phyloP scores from a whole-genome alignment of 2,329 filamentous ascomycete species.

The Rhytidhysteron rufulum region DNA sequence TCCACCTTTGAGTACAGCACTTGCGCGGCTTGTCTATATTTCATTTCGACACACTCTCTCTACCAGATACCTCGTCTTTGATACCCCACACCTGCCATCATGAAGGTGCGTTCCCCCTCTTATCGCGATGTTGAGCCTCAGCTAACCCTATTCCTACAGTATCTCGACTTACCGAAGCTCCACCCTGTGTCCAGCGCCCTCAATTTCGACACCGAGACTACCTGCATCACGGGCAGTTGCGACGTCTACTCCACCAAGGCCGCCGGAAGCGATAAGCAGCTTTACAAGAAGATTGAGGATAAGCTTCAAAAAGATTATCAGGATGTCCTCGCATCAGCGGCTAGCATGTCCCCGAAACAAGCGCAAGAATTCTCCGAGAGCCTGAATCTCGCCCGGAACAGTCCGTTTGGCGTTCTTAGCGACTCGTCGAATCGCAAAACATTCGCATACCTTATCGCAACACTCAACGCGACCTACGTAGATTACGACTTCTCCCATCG shows the following conservation, averaged over 20 bases:
- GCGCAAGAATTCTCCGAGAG: conserved; percentile 62
- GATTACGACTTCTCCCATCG: conserved; percentile 98
- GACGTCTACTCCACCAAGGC: conserved; percentile 98
- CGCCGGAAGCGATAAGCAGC: conserved; percentile 89
- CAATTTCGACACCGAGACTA: conserved; percentile 93
- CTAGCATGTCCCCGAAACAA: conserved; percentile 80
- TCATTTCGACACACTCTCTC: conserved; percentile 1
- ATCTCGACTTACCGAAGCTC: conserved; percentile 84
- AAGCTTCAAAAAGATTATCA: conserved; percentile 89
- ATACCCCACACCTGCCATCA: conserved; percentile 15
- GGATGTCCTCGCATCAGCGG: conserved; percentile 78
- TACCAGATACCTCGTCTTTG: conserved; percentile 1
- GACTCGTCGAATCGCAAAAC: conserved; percentile 85
- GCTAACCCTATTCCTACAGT: conserved; percentile 54
- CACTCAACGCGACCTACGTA: conserved; percentile 89
- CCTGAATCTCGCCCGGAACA: conserved; percentile 77
- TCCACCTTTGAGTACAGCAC: neutral
- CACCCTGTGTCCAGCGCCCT: conserved; percentile 88
- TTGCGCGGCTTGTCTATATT: conserved; percentile 1
- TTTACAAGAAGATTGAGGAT: conserved; percentile 93
- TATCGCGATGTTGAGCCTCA: conserved; percentile 12
- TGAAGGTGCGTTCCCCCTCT: conserved; percentile 32
- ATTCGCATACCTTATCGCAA: conserved; percentile 94
- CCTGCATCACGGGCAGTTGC: conserved; percentile 87
- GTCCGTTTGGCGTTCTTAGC: conserved; percentile 86